Percentiles rank a stretch among this genome's conserved stretches.
These are phyloP conservation scores for Bipolaris gigantea DNA, from an alignment of 2,329 filamentous ascomycete species.

Conservation along the genomic window DNA sequence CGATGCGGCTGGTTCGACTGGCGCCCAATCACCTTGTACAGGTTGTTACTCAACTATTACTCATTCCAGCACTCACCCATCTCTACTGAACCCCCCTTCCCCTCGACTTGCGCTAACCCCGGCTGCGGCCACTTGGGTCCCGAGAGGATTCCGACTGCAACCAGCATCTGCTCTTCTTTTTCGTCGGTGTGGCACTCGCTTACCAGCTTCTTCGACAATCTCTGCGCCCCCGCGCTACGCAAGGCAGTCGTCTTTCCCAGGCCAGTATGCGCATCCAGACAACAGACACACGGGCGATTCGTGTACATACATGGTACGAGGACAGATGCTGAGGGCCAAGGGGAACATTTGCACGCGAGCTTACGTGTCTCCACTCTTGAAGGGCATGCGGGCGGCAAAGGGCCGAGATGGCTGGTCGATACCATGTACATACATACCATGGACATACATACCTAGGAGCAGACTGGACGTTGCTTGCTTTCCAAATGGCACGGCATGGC, in stretches of 20 bases:
- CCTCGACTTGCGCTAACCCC: conserved; percentile 2
- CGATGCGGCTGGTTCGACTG: not conserved
- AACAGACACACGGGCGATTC: not conserved
- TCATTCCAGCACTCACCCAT: not conserved
- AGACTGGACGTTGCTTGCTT: not conserved
- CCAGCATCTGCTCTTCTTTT: conserved; percentile 1
- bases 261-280: not conserved
- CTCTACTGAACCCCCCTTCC: not conserved
- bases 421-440: no score
- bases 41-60: not conserved
- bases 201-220: not conserved
- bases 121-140: not conserved
- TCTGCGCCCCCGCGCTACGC: conserved; percentile 4
- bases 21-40: not conserved
- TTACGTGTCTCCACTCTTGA: not conserved
- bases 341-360: not conserved
- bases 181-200: conserved; percentile 4
- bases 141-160: not conserved
- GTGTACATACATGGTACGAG: not conserved
- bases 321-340: not conserved
- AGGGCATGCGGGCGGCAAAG: not conserved
- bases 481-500: no score
- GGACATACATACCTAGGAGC: no score
- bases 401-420: not conserved
- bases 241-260: not conserved